Base-by-base conservation (phyloP, 2,329 filamentous ascomycete genomes). In the Trichophyton mentagrophytes region DNA sequence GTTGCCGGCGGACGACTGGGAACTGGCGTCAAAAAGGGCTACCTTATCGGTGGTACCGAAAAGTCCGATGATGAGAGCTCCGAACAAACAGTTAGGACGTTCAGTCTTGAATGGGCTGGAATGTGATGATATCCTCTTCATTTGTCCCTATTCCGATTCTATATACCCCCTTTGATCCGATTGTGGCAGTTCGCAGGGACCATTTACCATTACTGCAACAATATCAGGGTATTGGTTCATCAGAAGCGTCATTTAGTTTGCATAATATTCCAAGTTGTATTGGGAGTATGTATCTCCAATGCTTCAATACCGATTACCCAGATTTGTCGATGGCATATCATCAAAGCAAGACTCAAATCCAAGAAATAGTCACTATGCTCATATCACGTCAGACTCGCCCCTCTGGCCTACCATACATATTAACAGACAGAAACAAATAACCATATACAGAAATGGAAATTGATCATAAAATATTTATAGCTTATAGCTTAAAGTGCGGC, bases 1-100 rank as follows among this genome's bases (percentile, higher is more conserved):
- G 86, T 97, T 15, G 87, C 85, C 20, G 90, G 90, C 6, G 93
- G 93, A 3, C 81, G 93, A 66, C 74, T 99, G 64, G 93, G 91
- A 0, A 97, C 93, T 1, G 89, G 89, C 57, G 93, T 97, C 20
- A 99, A 99, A 79, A 99, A 99, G 75, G 89, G 89, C 0, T 96
- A 90, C 68, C 76, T 99, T 60, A 81, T 99, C 61, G 92, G 91
- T 5, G 90, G 89, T 0, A 79, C 82, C 67, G 76, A 81, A 60
- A 55, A 71, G 7, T 68, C 71, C 1, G 66, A 70, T 15, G 78
- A 69, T 36, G 64, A 69, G 25, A 64, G 72, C n/a, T 57, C 53
- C 51, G 60, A 67, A 61, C 59, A 66, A 20, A 69, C 64, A 36
- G 74, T 92, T 22, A 81, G 88, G 65, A 83, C 87, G 0, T 96